Evolutionary conservation across 2,329 filamentous ascomycete species (phyloP), one percentile per base, ranked within the genome.

Genomic region (Hortaea werneckii): DNA sequence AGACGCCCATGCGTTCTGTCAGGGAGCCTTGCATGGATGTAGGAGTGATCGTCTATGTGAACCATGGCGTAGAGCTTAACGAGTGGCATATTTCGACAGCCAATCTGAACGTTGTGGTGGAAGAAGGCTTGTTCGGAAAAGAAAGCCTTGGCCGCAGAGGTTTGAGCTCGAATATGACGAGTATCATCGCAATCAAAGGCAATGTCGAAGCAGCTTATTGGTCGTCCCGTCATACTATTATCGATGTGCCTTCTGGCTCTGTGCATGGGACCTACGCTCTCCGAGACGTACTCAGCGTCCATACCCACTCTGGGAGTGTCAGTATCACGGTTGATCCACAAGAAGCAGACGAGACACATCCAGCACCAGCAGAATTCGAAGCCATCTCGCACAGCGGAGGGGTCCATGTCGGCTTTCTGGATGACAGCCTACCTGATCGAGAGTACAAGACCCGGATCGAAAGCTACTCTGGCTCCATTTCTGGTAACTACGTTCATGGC

Each of bases 211-310:
- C 66, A 45, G 45, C 46, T 7, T 54, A 59, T 42, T 61, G 58
- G 56, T 55, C 60, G 41, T 67, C 65, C 2, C 63, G 65, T 9
- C 57, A 66, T 43, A 70, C 64, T n/a, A 54, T 57, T 12, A 61
- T 72, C 8, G 56, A 65, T 26, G 62, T 65, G 5, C 60, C 60
- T 4, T 65, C 66, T 0, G 68, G 67, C 6, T 64, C 63, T 12
- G 65, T 72, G 39, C 65, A 56, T 40, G 70, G 70, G 1, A 59
- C 54, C 8, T 71, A 67, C 52, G 58, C 65, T 4, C 59, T 72
- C 2, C 55, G 55, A 10, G 67, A 72, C 44, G 54, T 67, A 6
- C 55, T 73, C 6, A 61, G 56, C 12, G 58, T 73, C 30, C 60
- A 55, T 2, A 69, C 67, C 1, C 61, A 58, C 26, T 65, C 63